Evolutionary conservation across 129 eudicot genomes (phyloP).

Genomic region (Artemisia tridentata): DNA sequence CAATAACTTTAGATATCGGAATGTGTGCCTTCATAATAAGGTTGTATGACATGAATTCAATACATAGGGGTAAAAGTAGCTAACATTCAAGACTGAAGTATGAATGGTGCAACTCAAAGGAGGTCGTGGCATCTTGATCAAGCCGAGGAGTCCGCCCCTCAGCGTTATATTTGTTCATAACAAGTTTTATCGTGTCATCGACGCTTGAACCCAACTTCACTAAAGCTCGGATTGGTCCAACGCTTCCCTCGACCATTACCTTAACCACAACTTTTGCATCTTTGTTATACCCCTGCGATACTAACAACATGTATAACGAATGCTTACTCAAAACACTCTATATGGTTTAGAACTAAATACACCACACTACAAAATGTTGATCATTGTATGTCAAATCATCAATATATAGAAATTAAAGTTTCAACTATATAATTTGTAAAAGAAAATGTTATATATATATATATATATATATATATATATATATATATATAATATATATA

Average conservation of each 20-base stretch:
- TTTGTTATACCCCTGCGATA: slow-evolving; percentile 48
- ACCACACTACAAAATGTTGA: not conserved
- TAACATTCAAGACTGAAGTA: slow-evolving; percentile 68
- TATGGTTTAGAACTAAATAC: no score
- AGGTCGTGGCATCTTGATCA: slow-evolving; percentile 46
- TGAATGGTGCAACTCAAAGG: slow-evolving; percentile 61
- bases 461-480: no score
- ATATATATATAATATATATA: no score
- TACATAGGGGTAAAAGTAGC: slow-evolving; percentile 1
- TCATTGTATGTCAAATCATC: no score
- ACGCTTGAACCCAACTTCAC: slow-evolving; percentile 75
- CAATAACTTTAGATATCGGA: not conserved
- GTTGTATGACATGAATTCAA: not conserved
- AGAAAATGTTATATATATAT: no score
- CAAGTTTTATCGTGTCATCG: slow-evolving; percentile 70
- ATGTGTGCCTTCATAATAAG: no score
- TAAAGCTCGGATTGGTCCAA: slow-evolving; percentile 73
- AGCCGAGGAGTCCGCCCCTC: slow-evolving; percentile 71
- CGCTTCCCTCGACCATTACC: slow-evolving; percentile 78
- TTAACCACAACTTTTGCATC: slow-evolving; percentile 78
- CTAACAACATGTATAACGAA: slow-evolving; percentile 10
- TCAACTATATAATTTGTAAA: no score
- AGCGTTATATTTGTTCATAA: slow-evolving; percentile 51
- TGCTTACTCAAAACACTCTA: not conserved
- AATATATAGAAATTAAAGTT: no score